Percentiles rank a stretch among this genome's conserved stretches.
Evolutionary conservation across 495 filamentous ascomycete species (phyloP).

Genomic region (Chaetomium cochliodes): DNA sequence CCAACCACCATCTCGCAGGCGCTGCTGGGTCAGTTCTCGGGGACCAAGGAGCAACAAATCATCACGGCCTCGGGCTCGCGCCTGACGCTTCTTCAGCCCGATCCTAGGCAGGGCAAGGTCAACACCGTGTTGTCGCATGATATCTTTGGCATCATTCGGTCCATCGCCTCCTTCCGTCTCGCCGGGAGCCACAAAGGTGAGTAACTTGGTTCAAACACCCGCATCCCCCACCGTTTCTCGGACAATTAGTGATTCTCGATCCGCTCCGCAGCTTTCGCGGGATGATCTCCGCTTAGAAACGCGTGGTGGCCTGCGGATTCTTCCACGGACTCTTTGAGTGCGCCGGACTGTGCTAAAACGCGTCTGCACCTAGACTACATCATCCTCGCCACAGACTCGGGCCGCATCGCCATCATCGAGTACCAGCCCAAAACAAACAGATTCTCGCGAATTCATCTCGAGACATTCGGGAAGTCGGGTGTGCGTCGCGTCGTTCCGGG

Average conservation of each 20-base stretch:
- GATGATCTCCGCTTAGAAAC: constrained; percentile 28
- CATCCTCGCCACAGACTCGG: constrained; percentile 91
- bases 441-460: constrained; percentile 85
- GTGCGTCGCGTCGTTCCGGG: constrained; percentile 90
- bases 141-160: constrained; percentile 91
- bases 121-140: constrained; percentile 83
- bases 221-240: constrained; percentile 39
- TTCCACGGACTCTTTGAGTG: constrained; percentile 18
- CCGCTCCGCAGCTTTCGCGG: constrained; percentile 51
- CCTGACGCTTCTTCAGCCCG: constrained; percentile 81
- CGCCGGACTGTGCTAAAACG: constrained; percentile 58
- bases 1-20: constrained; percentile 86
- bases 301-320: constrained; percentile 32
- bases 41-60: constrained; percentile 94
- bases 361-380: constrained; percentile 73
- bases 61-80: constrained; percentile 77
- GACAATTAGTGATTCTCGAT: constrained; percentile 93
- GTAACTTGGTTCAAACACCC: constrained; percentile 41
- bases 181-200: constrained; percentile 96
- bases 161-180: constrained; percentile 81
- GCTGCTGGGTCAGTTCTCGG: constrained; percentile 88
- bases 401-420: constrained; percentile 90
- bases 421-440: constrained; percentile 83
- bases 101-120: constrained; percentile 81
- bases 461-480: constrained; percentile 98